Evolutionary conservation across 768 basidiomycete genomes (phyloP).

Genomic region (Xerocomus potaroensis): DNA sequence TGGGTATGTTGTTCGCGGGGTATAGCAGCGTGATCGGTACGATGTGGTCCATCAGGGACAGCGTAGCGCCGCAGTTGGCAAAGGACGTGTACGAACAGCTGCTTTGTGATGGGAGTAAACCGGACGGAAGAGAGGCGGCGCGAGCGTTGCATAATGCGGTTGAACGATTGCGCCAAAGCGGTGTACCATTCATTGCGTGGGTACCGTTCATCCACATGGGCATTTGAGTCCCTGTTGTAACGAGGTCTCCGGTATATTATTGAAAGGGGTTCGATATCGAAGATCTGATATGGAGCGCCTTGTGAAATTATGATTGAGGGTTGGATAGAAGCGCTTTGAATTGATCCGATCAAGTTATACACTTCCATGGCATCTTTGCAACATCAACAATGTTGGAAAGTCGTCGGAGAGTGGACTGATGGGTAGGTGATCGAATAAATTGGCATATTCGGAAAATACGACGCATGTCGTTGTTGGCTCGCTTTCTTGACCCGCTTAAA

Average conservation of each 20-base stretch:
- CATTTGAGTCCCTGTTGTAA: no score
- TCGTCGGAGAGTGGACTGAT: no score
- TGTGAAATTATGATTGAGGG: no score
- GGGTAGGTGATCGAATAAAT: no score
- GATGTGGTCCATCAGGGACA: conserved; percentile 40
- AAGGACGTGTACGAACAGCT: conserved; percentile 26
- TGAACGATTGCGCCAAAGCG: neutral
- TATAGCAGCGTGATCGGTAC: conserved; percentile 36
- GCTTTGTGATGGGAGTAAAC: neutral
- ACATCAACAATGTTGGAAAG: no score
- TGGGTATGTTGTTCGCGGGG: conserved; percentile 33
- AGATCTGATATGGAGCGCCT: no score
- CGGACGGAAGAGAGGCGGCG: neutral
- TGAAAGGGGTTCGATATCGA: neutral
- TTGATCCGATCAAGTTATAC: no score
- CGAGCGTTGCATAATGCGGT: neutral
- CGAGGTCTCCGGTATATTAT: neutral
- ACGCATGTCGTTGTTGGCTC: no score
- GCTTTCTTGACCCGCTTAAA: no score
- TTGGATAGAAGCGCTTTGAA: no score
- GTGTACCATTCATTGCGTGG: neutral
- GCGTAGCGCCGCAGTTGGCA: conserved; percentile 32
- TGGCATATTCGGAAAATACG: no score
- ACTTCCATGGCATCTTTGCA: no score
- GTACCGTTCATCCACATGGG: neutral